Evolutionary conservation across 441 rosid species (phyloP).

Genomic region (Biscutella laevigata): DNA sequence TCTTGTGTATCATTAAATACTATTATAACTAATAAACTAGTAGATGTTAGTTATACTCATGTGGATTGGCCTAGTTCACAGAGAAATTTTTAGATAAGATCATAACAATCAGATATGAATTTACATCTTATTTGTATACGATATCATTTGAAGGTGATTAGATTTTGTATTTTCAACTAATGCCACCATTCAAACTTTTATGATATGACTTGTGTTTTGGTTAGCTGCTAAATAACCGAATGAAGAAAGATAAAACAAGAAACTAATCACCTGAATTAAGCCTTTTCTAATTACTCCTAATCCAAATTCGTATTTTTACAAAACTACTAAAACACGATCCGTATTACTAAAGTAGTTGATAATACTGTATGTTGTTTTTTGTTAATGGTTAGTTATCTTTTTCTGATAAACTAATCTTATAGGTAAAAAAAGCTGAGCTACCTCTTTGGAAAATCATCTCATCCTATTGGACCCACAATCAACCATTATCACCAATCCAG

Average conservation of each 20-base stretch:
- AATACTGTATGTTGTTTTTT: not conserved
- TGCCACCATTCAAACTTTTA: not conserved
- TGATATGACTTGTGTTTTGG: conserved; percentile 1
- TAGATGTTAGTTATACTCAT: not conserved
- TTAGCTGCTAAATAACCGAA: conserved; percentile 11
- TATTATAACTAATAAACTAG: not conserved
- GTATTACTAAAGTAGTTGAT: conserved; percentile 13
- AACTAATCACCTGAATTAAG: too few species aligned
- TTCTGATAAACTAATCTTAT: conserved; percentile 15
- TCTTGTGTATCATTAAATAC: not conserved
- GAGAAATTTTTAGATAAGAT: not conserved
- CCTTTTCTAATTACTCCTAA: not conserved
- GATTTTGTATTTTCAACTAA: too few species aligned
- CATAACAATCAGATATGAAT: not conserved
- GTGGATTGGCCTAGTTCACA: not conserved
- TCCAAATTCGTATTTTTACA: conserved; percentile 8
- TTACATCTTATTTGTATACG: too few species aligned
- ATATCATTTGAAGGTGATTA: too few species aligned
- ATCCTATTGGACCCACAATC: conserved; percentile 21
- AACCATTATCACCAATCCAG: conserved; percentile 28
- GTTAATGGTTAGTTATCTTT: conserved; percentile 10
- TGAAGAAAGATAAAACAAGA: not conserved
- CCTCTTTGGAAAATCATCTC: conserved; percentile 26
- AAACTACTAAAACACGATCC: conserved; percentile 4
- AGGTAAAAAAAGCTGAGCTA: conserved; percentile 21